Evolutionary conservation across 106 monocot genomes (phyloP), one percentile per base, ranked within the genome.

Genomic region (Dioscorea alata): DNA sequence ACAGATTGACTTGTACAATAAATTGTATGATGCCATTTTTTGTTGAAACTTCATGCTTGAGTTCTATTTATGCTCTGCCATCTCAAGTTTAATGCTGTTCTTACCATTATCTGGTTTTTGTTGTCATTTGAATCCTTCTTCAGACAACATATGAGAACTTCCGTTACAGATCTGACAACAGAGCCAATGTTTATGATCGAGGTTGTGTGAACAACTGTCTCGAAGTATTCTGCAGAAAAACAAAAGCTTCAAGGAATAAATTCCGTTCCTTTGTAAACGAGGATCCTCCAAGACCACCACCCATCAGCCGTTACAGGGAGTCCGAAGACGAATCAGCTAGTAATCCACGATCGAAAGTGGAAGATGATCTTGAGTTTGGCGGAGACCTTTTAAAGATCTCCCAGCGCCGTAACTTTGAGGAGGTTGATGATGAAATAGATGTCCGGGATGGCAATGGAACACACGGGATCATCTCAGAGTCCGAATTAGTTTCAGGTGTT

Each of bases 91-190:
- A 6, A 3, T 42, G 6, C 42, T 42, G 42, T 42, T 42, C 42
- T 42, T 10, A 42, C 42, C 4, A 6, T 42, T 42, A 42, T 6
- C 42, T 42, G 10, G 9, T 3, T 42, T 42, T 42, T 42, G 9
- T 42, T 2, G 4, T 6, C 42, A 42, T 6, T 42, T 42, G 10
- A 42, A 42, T 62, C 24, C 14, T 75, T 57, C 68, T 75, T 48
- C 82, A 99, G 97, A 99, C 97, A 5, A 99, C 97, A 2, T 90
- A 99, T 51, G 97, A 99, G 71, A 99, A 99, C 64, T 92, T 92
- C 75, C 79, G 92, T 15, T 97, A 97, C 73, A 82, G 92, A 79
- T 51, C 81, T 12, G 89, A 92, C 71, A 85, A 65, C 76, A 73
- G 89, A 48, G 69, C 69, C 49, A 99, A 84, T 57, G 75, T 81